phyloP scores from a whole-genome alignment of 257 asterid species.

The Solanum pimpinellifolium region DNA sequence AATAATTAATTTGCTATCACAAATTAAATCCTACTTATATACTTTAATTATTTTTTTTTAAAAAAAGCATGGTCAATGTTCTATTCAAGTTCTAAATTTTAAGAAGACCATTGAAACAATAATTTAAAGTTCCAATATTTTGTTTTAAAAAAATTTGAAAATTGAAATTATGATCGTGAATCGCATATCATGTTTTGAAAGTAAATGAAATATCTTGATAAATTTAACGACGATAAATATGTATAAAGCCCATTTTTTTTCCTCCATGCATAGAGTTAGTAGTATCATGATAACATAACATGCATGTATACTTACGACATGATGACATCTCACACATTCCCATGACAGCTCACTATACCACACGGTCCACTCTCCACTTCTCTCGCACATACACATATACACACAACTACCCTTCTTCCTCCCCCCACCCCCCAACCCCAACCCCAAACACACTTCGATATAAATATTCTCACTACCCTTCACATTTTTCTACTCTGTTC shows the following conservation, averaged over 20 bases:
- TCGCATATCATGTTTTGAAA: rapidly evolving
- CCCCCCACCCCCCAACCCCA: too few relatives aligned
- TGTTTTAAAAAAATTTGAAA: too few relatives aligned
- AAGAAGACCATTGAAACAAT: neutral
- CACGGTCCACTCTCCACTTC: slow-evolving; percentile 3
- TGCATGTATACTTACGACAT: neutral
- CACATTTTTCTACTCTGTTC: neutral
- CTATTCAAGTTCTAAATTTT: too few relatives aligned
- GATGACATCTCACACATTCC: neutral
- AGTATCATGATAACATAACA: neutral
- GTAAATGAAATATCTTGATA: too few relatives aligned
- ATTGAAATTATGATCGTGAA: too few relatives aligned
- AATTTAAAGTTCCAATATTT: too few relatives aligned
- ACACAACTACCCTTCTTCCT: neutral
- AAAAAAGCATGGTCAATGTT: too few relatives aligned
- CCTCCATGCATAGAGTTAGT: neutral
- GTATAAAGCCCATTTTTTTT: neutral
- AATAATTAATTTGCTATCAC: too few relatives aligned
- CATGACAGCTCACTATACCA: neutral
- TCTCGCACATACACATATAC: neutral
- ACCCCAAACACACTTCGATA: neutral
- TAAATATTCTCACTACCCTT: neutral
- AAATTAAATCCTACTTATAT: too few relatives aligned
- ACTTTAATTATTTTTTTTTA: too few relatives aligned
- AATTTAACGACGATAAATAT: neutral